phyloP scores from a whole-genome alignment of 139 green algal species.

The Edaphochlamys debaryana region DNA sequence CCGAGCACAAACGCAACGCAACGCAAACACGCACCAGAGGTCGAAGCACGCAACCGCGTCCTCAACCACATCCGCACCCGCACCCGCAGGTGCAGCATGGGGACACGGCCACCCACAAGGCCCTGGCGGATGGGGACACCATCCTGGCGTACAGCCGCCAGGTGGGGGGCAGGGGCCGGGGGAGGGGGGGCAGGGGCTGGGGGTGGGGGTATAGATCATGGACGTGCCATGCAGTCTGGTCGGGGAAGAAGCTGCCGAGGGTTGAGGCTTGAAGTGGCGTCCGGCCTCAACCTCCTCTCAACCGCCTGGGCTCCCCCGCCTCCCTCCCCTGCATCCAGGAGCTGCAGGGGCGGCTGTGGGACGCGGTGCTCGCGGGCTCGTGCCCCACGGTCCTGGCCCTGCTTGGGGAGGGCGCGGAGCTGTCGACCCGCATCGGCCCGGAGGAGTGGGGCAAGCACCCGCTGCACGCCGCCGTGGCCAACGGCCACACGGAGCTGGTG shows the following conservation, averaged over 20 bases:
- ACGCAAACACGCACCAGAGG: too few species aligned
- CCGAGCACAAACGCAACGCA: too few species aligned
- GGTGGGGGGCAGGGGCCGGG: slow-evolving; percentile 3
- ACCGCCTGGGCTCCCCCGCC: too few species aligned
- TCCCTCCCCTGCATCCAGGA: too few species aligned
- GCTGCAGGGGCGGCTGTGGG: slow-evolving; percentile 52
- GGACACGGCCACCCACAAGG: slow-evolving; percentile 40
- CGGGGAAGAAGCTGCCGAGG: too few species aligned
- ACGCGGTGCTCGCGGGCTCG: slow-evolving; percentile 40
- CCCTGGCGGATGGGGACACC: slow-evolving; percentile 49
- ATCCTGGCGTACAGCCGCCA: slow-evolving; percentile 51
- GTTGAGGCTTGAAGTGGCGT: too few species aligned
- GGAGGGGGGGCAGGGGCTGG: too few species aligned
- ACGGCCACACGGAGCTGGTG: slow-evolving; percentile 42
- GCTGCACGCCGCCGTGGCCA: slow-evolving; percentile 49
- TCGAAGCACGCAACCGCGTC: too few species aligned
- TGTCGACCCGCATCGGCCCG: slow-evolving; percentile 39
- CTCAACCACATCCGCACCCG: too few species aligned
- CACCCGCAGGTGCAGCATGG: slow-evolving; percentile 22
- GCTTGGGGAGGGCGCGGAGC: slow-evolving; percentile 35
- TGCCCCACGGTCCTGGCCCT: background rate
- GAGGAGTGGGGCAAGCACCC: slow-evolving; percentile 47
- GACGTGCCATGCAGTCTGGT: too few species aligned
- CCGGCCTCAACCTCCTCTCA: too few species aligned
- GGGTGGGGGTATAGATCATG: too few species aligned